Percentiles rank a stretch among this genome's conserved stretches.
Conservation (phyloP, 2,329 filamentous ascomycete species). For the Epichloe gansuensis region DNA sequence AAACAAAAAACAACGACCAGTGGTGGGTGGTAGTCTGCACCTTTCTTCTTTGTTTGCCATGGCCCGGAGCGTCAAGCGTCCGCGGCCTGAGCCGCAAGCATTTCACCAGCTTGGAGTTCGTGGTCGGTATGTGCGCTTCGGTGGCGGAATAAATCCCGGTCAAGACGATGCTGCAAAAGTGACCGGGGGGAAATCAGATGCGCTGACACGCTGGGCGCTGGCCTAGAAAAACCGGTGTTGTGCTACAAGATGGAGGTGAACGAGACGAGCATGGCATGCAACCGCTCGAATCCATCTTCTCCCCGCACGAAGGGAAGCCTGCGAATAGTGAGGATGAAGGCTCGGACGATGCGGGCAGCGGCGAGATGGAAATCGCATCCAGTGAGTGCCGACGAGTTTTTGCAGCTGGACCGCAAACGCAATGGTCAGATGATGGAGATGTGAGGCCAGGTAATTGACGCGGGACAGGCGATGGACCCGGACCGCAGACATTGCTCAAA, state of each 20-base stretch:
- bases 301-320: constrained; percentile 56
- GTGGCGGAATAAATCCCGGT: not conserved
- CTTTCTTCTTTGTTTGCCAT: constrained; percentile 10
- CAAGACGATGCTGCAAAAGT: not conserved
- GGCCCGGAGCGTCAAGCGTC: constrained; percentile 20
- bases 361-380: constrained; percentile 41
- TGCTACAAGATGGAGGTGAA: constrained; percentile 60
- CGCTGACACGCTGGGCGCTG: constrained; percentile 1
- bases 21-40: not conserved
- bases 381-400: constrained; percentile 22
- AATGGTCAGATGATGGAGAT: not conserved
- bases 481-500: constrained; percentile 38
- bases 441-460: not conserved
- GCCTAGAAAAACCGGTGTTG: constrained; percentile 76
- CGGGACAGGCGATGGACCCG: constrained; percentile 36
- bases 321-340: constrained; percentile 14
- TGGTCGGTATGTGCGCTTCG: constrained; percentile 22
- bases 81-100: constrained; percentile 16
- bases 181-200: not conserved
- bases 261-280: constrained; percentile 91
- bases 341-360: constrained; percentile 22
- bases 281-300: constrained; percentile 75
- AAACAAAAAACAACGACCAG: not conserved
- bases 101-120: constrained; percentile 22
- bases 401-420: not conserved